Evolutionary conservation across 2,329 filamentous ascomycete genomes (phyloP).

Genomic region (Penicillium digitatum): DNA sequence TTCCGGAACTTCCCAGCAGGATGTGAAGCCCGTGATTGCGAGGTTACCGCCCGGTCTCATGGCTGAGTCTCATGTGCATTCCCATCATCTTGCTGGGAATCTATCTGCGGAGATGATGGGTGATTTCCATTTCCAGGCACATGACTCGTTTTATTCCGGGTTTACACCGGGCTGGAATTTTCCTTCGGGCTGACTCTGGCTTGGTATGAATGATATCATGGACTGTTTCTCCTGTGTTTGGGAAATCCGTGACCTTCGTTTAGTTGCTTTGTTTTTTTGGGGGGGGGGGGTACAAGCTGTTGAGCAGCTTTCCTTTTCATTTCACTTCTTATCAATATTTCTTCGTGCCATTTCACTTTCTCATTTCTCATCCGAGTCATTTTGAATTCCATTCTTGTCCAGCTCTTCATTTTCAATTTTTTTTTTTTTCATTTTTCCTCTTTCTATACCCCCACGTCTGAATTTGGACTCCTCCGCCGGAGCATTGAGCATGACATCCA

Average conservation of each 20-base stretch:
- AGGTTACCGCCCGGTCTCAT: constrained; percentile 14
- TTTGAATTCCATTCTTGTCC: not conserved
- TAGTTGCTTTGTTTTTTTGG: no score
- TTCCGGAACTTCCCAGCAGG: constrained; percentile 8
- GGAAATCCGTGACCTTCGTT: not conserved
- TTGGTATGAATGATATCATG: not conserved
- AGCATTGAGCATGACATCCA: not conserved
- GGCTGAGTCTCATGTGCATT: constrained; percentile 6
- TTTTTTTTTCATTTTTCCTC: not conserved
- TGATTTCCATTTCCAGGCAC: constrained; percentile 25
- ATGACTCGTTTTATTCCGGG: constrained; percentile 20
- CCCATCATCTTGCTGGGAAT: constrained; percentile 15
- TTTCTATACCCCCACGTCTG: constrained; percentile 5
- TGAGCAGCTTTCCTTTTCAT: constrained; percentile 7
- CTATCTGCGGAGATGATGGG: constrained; percentile 25
- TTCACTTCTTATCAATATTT: constrained; percentile 15
- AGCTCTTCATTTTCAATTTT: not conserved
- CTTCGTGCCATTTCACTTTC: not conserved
- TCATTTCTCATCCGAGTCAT: not conserved
- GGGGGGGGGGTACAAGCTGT: constrained; percentile 20
- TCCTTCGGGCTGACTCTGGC: constrained; percentile 6
- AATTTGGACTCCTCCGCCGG: not conserved
- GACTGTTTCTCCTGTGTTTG: not conserved
- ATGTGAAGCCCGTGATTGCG: constrained; percentile 15
- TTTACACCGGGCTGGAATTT: constrained; percentile 23